phyloP scores from a whole-genome alignment of 371 early-diverging fungal genomes.

The Syncephalastrum racemosum region DNA sequence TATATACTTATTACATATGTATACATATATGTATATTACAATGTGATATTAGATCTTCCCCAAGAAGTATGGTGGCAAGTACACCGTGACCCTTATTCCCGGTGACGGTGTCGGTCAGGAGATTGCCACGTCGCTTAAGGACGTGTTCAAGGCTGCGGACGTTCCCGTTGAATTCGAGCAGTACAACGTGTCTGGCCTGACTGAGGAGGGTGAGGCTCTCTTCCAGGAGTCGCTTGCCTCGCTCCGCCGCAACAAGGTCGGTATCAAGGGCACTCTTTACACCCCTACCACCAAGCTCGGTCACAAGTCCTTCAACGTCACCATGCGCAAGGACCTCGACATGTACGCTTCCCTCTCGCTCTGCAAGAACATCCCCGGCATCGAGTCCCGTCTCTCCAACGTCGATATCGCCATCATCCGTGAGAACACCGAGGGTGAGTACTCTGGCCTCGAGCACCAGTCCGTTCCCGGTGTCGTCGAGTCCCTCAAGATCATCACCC shows the following conservation, averaged over 20 bases:
- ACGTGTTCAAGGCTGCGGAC: conserved; percentile 88
- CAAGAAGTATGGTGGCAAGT: conserved; percentile 65
- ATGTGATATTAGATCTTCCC: conserved; percentile 33
- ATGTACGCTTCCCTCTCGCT: conserved; percentile 92
- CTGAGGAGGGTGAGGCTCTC: conserved; percentile 66
- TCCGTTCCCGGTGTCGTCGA: conserved; percentile 97
- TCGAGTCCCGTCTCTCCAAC: conserved; percentile 79
- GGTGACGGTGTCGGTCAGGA: conserved; percentile 98
- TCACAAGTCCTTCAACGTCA: conserved; percentile 92
- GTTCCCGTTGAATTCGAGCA: conserved; percentile 96
- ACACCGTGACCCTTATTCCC: conserved; percentile 95
- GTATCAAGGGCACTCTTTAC: conserved; percentile 94
- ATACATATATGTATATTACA: background rate
- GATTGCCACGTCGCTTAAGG: conserved; percentile 86
- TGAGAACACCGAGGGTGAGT: conserved; percentile 99
- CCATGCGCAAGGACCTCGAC: conserved; percentile 92
- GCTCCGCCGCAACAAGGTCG: conserved; percentile 92
- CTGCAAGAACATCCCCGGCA: conserved; percentile 84
- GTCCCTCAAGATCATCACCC: conserved; percentile 94
- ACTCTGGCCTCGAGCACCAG: conserved; percentile 97
- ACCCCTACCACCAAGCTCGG: conserved; percentile 89
- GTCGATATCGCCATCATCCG: conserved; percentile 97
- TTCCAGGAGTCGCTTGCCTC: conserved; percentile 89
- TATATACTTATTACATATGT: too few relatives aligned
- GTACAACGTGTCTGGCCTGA: conserved; percentile 90